A percentile compares a stretch with the other conserved stretches of the same genome.
Conservation (phyloP, 2,329 filamentous ascomycete species). For the Stagonosporopsis vannaccii region DNA sequence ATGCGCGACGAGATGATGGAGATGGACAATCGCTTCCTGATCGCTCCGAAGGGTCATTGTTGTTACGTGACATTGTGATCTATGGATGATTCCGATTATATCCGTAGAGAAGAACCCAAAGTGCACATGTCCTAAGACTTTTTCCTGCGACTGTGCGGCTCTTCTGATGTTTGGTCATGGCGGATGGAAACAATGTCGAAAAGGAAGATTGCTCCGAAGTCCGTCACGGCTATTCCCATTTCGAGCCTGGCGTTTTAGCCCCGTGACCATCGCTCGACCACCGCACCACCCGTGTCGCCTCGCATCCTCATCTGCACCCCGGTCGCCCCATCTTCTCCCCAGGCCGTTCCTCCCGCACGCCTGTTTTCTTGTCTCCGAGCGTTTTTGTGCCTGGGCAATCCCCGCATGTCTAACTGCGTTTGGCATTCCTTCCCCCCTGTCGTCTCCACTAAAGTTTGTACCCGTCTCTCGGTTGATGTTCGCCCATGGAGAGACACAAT, state of each 20-base stretch:
- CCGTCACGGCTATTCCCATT: constrained; percentile 1
- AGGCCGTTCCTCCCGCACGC: constrained; percentile 12
- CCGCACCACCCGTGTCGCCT: constrained; percentile 1
- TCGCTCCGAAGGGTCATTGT: constrained; percentile 51
- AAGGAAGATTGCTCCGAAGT: constrained; percentile 10
- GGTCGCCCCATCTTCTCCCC: constrained; percentile 13
- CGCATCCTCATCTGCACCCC: constrained; percentile 6
- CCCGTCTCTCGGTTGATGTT: constrained; percentile 12
- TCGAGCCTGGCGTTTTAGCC: not conserved
- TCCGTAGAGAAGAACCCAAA: constrained; percentile 1
- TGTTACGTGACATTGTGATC: constrained; percentile 45
- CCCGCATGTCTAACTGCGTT: constrained; percentile 9
- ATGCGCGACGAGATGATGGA: constrained; percentile 49
- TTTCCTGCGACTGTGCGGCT: not conserved
- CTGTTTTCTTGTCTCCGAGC: constrained; percentile 11
- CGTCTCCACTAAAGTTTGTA: constrained; percentile 6
- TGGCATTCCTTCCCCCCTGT: constrained; percentile 19
- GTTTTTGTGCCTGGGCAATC: constrained; percentile 14
- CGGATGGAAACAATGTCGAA: constrained; percentile 7
- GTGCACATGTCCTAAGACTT: not conserved
- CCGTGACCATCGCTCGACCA: constrained; percentile 7
- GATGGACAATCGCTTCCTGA: constrained; percentile 51
- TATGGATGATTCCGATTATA: not conserved
- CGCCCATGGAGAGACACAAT: constrained; percentile 20
- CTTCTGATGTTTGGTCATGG: constrained; percentile 8